Percentiles rank a stretch among this genome's conserved stretches.
These are phyloP conservation scores for Aureococcus anophagefferens DNA, from an alignment of 108 stramenopile genomes.

Conservation along the genomic window DNA sequence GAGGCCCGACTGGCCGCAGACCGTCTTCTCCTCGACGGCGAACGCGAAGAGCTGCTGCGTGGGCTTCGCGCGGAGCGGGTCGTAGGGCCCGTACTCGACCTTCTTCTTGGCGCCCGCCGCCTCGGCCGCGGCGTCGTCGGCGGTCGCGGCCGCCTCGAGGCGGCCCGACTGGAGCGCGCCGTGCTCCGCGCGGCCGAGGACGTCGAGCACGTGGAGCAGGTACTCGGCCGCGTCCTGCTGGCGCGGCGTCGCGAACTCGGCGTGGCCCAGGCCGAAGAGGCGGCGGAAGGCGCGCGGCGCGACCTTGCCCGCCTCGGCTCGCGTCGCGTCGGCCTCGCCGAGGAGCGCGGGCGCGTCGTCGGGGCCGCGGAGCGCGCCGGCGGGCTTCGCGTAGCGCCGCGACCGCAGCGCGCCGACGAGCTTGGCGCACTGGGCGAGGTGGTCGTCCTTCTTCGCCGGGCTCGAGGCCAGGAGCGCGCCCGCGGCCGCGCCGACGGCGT, in stretches of 20 bases:
- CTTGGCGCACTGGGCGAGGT: conserved; percentile 10
- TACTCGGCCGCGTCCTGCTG: conserved; percentile 99
- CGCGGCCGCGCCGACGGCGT: neutral
- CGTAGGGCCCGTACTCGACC: neutral
- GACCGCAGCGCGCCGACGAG: conserved; percentile 7
- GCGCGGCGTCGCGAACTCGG: conserved; percentile 86
- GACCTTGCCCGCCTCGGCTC: conserved; percentile 18
- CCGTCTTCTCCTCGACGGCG: conserved; percentile 55
- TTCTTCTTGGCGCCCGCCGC: neutral
- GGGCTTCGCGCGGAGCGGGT: neutral
- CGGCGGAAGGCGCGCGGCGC: conserved; percentile 93
- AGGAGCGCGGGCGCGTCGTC: neutral
- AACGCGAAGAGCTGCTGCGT: conserved; percentile 60
- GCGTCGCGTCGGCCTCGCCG: neutral
- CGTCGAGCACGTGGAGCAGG: conserved; percentile 78
- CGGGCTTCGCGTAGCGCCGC: conserved; percentile 12
- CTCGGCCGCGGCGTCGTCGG: conserved; percentile 12
- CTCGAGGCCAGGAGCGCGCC: neutral
- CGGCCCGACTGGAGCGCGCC: conserved; percentile 6
- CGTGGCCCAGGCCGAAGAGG: conserved; percentile 75
- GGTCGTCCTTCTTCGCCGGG: neutral
- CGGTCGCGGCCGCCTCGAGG: neutral
- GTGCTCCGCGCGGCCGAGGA: conserved; percentile 63
- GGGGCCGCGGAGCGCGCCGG: neutral
- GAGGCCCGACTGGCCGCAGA: conserved; percentile 45